Evolutionary conservation across 176 grass and related monocot genomes (phyloP).

Genomic region (Ensete glaucum): DNA sequence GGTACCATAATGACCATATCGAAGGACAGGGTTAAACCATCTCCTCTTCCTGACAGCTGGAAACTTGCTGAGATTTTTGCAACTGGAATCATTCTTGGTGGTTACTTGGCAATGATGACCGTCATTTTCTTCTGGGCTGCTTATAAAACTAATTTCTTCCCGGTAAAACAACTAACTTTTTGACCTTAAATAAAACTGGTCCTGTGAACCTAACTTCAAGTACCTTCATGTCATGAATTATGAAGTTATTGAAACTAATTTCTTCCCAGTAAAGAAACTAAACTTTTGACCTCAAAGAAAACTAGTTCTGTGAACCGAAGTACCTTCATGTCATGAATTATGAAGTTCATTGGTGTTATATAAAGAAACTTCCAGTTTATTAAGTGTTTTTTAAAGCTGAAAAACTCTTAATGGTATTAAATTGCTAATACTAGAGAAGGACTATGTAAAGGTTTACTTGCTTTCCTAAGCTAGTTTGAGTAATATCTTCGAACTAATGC

Average conservation of each 20-base stretch:
- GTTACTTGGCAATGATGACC: constrained; percentile 84
- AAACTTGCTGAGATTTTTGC: constrained; percentile 88
- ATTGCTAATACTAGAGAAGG: background rate
- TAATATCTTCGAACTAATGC: background rate
- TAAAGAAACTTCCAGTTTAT: no score
- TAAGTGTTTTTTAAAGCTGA: no score
- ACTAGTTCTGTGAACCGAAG: background rate
- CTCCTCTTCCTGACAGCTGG: constrained; percentile 80
- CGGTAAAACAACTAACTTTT: constrained; percentile 27
- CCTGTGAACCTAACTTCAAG: background rate
- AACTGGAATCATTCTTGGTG: constrained; percentile 69
- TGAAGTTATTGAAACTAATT: constrained; percentile 31
- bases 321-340: background rate
- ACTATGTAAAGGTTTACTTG: background rate
- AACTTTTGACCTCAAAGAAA: background rate
- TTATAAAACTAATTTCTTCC: constrained; percentile 79
- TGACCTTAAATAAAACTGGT: background rate
- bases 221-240: background rate
- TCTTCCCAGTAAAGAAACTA: constrained; percentile 53
- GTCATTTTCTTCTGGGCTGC: constrained; percentile 96
- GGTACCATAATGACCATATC: constrained; percentile 97
- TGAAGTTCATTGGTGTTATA: background rate
- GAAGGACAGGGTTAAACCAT: constrained; percentile 88
- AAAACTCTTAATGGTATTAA: no score
- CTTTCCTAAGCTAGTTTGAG: background rate